Base-by-base conservation (phyloP, 768 basidiomycete species). In the Mycena olivaceomarginata region DNA sequence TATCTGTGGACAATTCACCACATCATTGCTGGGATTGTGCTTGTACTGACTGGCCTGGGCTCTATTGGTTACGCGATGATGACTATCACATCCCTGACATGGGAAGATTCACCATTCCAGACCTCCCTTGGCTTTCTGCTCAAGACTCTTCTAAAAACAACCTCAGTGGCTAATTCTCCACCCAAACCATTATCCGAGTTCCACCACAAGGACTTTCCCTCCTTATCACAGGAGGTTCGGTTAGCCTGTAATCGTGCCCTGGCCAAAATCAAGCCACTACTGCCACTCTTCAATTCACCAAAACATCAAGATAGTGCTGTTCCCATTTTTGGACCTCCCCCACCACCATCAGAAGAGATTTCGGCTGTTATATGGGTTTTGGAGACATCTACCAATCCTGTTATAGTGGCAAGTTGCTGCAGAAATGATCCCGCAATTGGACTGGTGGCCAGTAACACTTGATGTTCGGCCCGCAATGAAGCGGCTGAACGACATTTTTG, bases 1-100 rank as follows among this genome's bases (percentile, higher is more conserved):
- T 63, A 71, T 25, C 60, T 62, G 4, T 59, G 70, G 70, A 71
- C 60, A 37, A 40, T 70, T 25, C 57, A 70, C 31, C 53, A 37
- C 22, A 20, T 18, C 5, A 31, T 70, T 16, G 57, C 69, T 4
- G 45, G 11, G 9, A 22, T 70, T 11, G 69, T 60, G 13, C 15
- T 45, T 7, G 46, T n/a, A n/a, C 22, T 41, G 43, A 70, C 69
- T 9, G 59, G 56, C 4, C 25, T 62, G 15, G 59, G 59, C 20
- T 46, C 62, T 25, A 18, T 39, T 11, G 7, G 39, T 9, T 70
- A 70, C 59, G 62, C 18, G 10, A 5, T 48, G 25, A 43, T 70
- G 57, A 7, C 48, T 15, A 7, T 70, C 6, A 62, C 69, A 2
- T 57, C 69, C 18, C 4, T 60, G 5, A 8, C 43, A 12, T 57